Evolutionary conservation across 768 basidiomycete genomes (phyloP), one percentile per base, ranked within the genome.

Genomic region (Exidia glandulosa): DNA sequence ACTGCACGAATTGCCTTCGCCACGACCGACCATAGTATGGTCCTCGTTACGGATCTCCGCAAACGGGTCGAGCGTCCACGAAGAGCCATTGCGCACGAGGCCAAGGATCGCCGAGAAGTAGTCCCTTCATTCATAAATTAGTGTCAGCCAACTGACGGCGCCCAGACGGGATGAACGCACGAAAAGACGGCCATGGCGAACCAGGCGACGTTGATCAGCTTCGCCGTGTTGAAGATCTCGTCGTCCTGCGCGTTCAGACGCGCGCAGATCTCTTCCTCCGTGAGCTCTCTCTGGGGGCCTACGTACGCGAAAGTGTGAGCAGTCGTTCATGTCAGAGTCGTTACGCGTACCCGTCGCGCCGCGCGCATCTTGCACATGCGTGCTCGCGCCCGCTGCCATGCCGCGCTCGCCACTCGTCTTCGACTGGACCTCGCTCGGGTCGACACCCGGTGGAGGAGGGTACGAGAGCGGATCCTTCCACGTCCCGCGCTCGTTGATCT

Each of bases 31-130:
- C 27, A 25, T 66, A 3, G 80, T 71, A 14, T 56, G 60, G 59
- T 45, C 14, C 50, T 30, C 29, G 32, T 58, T 50, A 34, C 50
- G n/a, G 41, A 58, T 33, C 13, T 50, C 85, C 71, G 77, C 76
- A 36, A 88, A 75, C 30, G 89, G 85, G 63, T 88, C 77, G 36
- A 90, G 73, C 59, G 85, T 78, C 90, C 90, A 93, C 63, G 71
- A 83, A 59, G 74, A 89, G 0, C 90, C 90, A 57, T 85, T 73
- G 59, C 90, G 76, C 52, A 87, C 81, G 16, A 91, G 75, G n/a
- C 90, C 90, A 32, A 93, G 71, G 63, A 93, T 93, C 25, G 79
- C 74, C 23, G 85, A 84, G 70, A 93, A 85, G 71, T 93, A 93
- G 66, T 91, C 90, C 1, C 41, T 45, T 14, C 41, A 3, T 25